Conservation (phyloP, 805 yeast genomes). For the Candida andamanensis region DNA sequence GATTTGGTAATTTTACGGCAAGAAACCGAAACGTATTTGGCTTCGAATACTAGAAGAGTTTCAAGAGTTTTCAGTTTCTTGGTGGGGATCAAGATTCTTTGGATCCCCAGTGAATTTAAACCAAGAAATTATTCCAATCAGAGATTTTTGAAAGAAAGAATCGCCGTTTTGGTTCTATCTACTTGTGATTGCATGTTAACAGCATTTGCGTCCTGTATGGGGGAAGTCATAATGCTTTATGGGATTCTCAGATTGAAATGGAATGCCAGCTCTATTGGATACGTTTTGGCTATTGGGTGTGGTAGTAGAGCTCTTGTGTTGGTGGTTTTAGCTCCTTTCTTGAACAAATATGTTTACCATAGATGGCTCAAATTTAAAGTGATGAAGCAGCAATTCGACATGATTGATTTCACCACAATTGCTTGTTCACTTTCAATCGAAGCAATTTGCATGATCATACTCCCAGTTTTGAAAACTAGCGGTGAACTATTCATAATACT, state of each 20-base stretch:
- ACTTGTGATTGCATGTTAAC: constrained; percentile 37
- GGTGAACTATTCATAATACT: constrained; percentile 27
- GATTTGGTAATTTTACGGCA: neutral
- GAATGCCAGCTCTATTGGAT: constrained; percentile 51
- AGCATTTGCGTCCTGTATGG: constrained; percentile 17
- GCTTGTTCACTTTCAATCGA: constrained; percentile 36
- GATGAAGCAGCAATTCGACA: constrained; percentile 44
- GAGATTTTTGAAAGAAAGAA: constrained; percentile 17
- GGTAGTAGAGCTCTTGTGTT: constrained; percentile 45
- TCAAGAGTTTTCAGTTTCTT: constrained; percentile 18
- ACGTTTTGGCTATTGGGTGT: constrained; percentile 49
- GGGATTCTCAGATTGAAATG: constrained; percentile 51
- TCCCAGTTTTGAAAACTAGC: constrained; percentile 26
- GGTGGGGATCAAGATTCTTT: constrained; percentile 49
- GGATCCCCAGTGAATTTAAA: constrained; percentile 42
- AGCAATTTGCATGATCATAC: constrained; percentile 28
- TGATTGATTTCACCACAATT: constrained; percentile 40
- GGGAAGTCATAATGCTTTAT: constrained; percentile 44
- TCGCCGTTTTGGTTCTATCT: constrained; percentile 46
- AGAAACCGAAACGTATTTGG: neutral
- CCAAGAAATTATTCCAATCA: constrained; percentile 11
- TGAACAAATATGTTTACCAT: constrained; percentile 33
- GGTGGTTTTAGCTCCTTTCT: constrained; percentile 47
- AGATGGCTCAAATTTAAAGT: constrained; percentile 23
- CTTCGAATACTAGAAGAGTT: too few species aligned